Base-by-base conservation (phyloP, 208 protist genomes). In the Crithidia fasciculata region DNA sequence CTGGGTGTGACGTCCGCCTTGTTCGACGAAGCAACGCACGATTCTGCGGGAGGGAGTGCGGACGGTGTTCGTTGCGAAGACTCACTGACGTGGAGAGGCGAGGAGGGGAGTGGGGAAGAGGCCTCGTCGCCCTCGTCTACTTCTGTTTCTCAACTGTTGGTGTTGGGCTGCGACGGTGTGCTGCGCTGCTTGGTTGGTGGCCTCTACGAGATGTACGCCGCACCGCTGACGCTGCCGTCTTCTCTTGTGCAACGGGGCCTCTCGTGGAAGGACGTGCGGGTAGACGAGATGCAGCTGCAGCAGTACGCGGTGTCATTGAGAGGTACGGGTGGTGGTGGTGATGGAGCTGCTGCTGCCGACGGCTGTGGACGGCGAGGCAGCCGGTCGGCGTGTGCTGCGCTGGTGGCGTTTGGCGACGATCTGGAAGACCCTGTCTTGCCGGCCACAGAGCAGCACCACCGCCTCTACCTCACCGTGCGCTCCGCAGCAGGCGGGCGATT, bases 131-230 rank as follows among this genome's bases (percentile, higher is more conserved):
- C 37, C 19, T 8, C 12, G 19, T 49, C 41, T 9, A 49, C 36
- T 18, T 55, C 69, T 13, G 79, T 87, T 0, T 76, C 85, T 9
- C 37, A 92, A 44, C 74, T 94, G 5, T 53, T 88, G 12, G 62
- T 94, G 5, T 55, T 94, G 19, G 85, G 85, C 61, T 63, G 67
- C 15, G 57, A 62, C n/a, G 89, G 89, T n/a, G 55, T 64, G 8
- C 44, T 94, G 39, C 82, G 81, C 72, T 78, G 85, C 53, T 59
- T 92, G 8, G 76, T 84, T 28, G 87, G 86, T 54, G 89, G 89
- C 12, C 76, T 94, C 10, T 84, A 83, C 60, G 89, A 94, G 75
- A 83, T 89, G 28, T 65, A 56, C 53, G 57, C 73, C 13, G 16
- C 80, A 28, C 40, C 19, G 2, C 41, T 88, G 28, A 54, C 73